These are phyloP conservation scores for Tetrapyrgos nigripes DNA, from an alignment of 1,284 basidiomycete species.

Conservation along the genomic window DNA sequence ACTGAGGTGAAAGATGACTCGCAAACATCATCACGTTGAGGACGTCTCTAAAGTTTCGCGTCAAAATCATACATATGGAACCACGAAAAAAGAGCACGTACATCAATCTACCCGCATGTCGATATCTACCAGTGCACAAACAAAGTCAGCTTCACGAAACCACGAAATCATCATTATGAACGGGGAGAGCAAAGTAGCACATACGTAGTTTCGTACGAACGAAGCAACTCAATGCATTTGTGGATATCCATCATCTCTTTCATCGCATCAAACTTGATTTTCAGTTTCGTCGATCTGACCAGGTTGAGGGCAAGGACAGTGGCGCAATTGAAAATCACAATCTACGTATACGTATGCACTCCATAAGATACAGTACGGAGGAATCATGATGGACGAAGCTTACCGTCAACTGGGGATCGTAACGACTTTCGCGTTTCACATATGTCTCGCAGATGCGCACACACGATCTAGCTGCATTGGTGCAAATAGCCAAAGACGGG, in stretches of 20 bases:
- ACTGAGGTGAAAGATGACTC: no score
- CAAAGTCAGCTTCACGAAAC: no score
- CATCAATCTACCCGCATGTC: no score
- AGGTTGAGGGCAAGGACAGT: constrained; percentile 78
- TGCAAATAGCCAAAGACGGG: constrained; percentile 10
- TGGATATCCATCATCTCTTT: constrained; percentile 75
- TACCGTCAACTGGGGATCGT: constrained; percentile 48
- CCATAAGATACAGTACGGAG: not conserved
- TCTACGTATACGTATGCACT: constrained; percentile 26
- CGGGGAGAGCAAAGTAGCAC: constrained; percentile 10
- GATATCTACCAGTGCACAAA: no score
- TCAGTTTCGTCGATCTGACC: constrained; percentile 69
- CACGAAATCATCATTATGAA: no score
- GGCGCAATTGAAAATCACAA: constrained; percentile 63
- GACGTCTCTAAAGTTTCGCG: no score
- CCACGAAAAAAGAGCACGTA: no score
- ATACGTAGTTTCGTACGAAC: constrained; percentile 55
- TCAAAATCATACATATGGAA: no score
- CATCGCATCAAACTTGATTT: constrained; percentile 55
- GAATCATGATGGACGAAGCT: constrained; percentile 7
- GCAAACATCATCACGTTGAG: no score
- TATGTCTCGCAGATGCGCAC: constrained; percentile 72
- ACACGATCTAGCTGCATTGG: constrained; percentile 6
- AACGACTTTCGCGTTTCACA: constrained; percentile 28
- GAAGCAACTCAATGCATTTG: constrained; percentile 69